phyloP scores from a whole-genome alignment of 2,329 filamentous ascomycete genomes.

The Cladosporium sp. region DNA sequence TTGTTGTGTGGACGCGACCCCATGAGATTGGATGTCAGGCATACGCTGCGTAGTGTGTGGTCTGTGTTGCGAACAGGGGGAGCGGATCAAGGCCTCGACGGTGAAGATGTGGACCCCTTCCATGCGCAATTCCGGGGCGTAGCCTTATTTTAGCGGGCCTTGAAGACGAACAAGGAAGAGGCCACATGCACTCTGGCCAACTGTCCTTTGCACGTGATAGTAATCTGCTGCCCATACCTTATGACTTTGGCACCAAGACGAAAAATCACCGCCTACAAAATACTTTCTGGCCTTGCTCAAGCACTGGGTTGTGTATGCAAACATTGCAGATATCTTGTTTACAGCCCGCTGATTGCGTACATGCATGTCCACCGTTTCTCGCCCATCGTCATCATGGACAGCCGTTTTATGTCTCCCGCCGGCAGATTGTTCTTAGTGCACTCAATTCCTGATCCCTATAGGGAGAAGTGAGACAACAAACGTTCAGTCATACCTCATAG shows the following conservation, averaged over 20 bases:
- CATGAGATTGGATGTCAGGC: background rate
- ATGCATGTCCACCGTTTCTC: background rate
- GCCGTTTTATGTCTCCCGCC: background rate
- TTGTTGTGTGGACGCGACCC: constrained; percentile 5
- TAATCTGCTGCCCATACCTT: background rate
- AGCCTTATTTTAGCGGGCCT: background rate
- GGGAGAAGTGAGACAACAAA: background rate
- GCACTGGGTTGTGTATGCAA: background rate
- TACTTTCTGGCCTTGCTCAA: background rate
- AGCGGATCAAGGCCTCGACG: background rate
- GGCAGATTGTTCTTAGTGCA: constrained; percentile 3
- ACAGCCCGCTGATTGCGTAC: background rate
- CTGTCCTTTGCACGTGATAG: background rate
- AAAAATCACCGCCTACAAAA: background rate
- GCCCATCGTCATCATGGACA: background rate
- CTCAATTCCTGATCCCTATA: background rate
- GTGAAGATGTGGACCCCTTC: background rate
- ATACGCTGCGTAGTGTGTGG: background rate
- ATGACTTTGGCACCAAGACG: background rate
- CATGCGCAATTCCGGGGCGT: background rate
- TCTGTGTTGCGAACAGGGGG: constrained; percentile 8
- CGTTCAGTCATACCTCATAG: background rate
- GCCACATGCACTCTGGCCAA: background rate
- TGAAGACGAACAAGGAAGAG: background rate
- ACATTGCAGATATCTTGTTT: background rate